Evolutionary conservation across 139 green algal genomes (phyloP).

Genomic region (Chlorella sp.): DNA sequence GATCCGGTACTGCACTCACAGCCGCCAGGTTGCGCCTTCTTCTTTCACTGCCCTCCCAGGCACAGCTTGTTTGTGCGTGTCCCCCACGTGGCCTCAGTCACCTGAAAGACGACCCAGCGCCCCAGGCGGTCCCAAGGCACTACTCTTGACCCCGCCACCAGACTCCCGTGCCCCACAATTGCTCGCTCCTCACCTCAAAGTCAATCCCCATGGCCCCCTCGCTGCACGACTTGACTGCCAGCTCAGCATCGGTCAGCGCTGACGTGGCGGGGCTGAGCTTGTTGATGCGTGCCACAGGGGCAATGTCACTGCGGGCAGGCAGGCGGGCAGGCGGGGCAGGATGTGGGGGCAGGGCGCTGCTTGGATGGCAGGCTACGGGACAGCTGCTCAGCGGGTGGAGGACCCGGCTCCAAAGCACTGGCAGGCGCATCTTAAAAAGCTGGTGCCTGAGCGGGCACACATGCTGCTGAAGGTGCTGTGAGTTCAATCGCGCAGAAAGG

Average conservation of each 20-base stretch:
- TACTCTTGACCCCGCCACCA: no score
- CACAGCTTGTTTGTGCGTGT: no score
- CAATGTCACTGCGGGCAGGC: constrained; percentile 41
- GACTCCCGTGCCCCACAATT: no score
- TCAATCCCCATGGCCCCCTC: constrained; percentile 41
- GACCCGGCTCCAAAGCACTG: no score
- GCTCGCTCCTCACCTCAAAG: not conserved
- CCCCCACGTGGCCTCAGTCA: no score
- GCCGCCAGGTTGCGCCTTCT: no score
- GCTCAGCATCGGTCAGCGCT: constrained; percentile 77
- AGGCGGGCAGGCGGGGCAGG: not conserved
- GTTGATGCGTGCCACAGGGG: constrained; percentile 81
- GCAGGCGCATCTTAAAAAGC: no score
- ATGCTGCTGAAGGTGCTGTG: not conserved
- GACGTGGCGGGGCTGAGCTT: constrained; percentile 73
- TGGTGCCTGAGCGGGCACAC: not conserved
- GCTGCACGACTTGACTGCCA: constrained; percentile 76
- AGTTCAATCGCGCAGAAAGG: not conserved
- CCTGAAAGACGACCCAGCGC: no score
- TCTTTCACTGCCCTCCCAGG: no score
- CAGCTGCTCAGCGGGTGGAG: not conserved
- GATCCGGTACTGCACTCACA: no score
- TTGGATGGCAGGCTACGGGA: not conserved
- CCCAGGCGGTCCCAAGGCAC: no score
- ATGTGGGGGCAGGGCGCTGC: not conserved